Conservation (phyloP, 1,284 basidiomycete genomes). For the Xanthoconium separans region DNA sequence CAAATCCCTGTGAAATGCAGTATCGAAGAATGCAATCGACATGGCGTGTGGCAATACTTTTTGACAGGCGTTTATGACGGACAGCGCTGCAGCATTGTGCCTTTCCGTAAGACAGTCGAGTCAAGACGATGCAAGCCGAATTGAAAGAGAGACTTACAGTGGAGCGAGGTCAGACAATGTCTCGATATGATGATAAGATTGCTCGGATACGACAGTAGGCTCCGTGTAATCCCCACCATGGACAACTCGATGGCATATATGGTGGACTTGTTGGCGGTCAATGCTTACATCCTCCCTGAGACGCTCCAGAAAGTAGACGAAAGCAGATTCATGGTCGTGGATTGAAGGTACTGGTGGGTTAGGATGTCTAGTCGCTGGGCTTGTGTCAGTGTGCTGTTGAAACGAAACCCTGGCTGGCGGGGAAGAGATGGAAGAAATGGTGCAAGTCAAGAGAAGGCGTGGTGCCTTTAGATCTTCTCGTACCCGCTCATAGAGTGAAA, state of each 20-base stretch:
- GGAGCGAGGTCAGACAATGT: conserved; percentile 78
- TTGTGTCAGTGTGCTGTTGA: conserved; percentile 30
- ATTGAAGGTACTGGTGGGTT: conserved; percentile 43
- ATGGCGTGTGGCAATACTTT: conserved; percentile 58
- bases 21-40: conserved; percentile 80
- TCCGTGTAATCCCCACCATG: conserved; percentile 77
- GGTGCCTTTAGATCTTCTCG: conserved; percentile 30
- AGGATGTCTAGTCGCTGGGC: conserved; percentile 17
- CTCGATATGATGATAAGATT: conserved; percentile 69
- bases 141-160: conserved; percentile 47
- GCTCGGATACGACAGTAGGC: conserved; percentile 65
- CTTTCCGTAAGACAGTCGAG: conserved; percentile 31
- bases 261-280: conserved; percentile 44
- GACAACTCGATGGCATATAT: conserved; percentile 75
- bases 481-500: conserved; percentile 55
- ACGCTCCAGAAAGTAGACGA: conserved; percentile 57
- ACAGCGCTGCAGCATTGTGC: conserved; percentile 62
- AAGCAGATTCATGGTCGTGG: conserved; percentile 60
- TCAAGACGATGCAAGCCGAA: neutral
- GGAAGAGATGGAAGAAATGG: conserved; percentile 55
- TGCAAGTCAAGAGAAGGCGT: conserved; percentile 47
- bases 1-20: conserved; percentile 79
- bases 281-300: conserved; percentile 46
- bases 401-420: conserved; percentile 54
- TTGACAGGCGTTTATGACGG: conserved; percentile 62